A percentile compares a stretch with the other conserved stretches of the same genome.
These are phyloP conservation scores for Physaria fendleri DNA, from an alignment of 345 rosid species.

Conservation along the genomic window DNA sequence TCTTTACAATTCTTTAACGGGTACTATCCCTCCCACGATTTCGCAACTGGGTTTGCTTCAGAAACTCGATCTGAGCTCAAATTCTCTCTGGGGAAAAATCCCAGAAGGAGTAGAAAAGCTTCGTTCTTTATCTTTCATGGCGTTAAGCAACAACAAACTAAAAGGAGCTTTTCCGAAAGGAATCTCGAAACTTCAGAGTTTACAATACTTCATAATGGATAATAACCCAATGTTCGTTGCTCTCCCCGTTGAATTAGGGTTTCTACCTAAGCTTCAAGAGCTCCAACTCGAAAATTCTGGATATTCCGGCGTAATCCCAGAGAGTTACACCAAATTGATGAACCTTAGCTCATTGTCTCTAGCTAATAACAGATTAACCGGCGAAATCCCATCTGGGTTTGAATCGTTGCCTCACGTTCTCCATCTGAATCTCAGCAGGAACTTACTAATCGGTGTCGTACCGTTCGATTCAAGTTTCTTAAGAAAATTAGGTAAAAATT, in stretches of 20 bases:
- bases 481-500: conserved; percentile 57
- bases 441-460: conserved; percentile 55
- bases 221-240: conserved; percentile 64
- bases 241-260: conserved; percentile 57
- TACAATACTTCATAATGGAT: conserved; percentile 85
- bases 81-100: conserved; percentile 47
- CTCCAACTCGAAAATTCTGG: conserved; percentile 78
- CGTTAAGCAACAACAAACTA: conserved; percentile 63
- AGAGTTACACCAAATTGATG: conserved; percentile 41
- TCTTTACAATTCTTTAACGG: conserved; percentile 64
- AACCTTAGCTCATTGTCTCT: conserved; percentile 73
- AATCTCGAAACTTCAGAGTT: conserved; percentile 45
- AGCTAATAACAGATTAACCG: conserved; percentile 65
- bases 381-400: conserved; percentile 58
- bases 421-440: conserved; percentile 75
- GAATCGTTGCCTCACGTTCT: conserved; percentile 47
- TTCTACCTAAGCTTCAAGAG: conserved; percentile 61
- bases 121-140: conserved; percentile 51
- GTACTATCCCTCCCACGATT: conserved; percentile 52
- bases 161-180: conserved; percentile 57
- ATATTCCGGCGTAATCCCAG: conserved; percentile 60
- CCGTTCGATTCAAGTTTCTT: conserved; percentile 63
- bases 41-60: conserved; percentile 65
- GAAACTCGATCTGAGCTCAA: conserved; percentile 85
- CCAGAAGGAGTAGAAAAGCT: conserved; percentile 57